A percentile compares a stretch with the other conserved stretches of the same genome.
Conservation (phyloP, 768 basidiomycete genomes). For the Coprinopsis sp. region DNA sequence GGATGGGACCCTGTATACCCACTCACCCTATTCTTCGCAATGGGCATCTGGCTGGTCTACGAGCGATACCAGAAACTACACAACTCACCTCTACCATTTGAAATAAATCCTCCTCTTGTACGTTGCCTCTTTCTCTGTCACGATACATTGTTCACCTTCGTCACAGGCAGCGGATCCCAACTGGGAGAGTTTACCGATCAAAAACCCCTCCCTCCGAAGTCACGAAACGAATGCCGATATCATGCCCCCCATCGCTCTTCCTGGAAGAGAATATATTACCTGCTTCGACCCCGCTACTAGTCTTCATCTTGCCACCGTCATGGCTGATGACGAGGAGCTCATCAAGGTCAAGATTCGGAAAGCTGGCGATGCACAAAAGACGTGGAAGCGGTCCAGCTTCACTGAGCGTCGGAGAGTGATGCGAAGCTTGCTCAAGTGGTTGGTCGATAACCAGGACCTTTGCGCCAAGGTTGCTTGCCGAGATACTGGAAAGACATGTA, state of each 20-base stretch:
- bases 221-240: constrained; percentile 57
- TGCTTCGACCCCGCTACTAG: constrained; percentile 90
- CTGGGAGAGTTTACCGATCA: constrained; percentile 52
- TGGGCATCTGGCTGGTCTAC: constrained; percentile 77
- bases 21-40: constrained; percentile 63
- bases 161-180: constrained; percentile 53
- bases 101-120: constrained; percentile 55
- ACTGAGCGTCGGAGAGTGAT: constrained; percentile 77
- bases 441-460: constrained; percentile 83
- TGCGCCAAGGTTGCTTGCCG: constrained; percentile 87
- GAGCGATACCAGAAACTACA: constrained; percentile 68
- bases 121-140: constrained; percentile 15
- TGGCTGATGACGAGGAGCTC: constrained; percentile 69
- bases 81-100: constrained; percentile 71
- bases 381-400: constrained; percentile 76
- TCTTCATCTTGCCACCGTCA: constrained; percentile 70
- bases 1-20: constrained; percentile 62
- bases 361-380: constrained; percentile 62
- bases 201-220: constrained; percentile 56
- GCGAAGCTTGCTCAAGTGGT: constrained; percentile 85
- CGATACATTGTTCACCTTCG: constrained; percentile 1
- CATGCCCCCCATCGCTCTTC: constrained; percentile 40
- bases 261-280: constrained; percentile 70
- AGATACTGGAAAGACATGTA: constrained; percentile 93
- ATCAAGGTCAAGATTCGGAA: constrained; percentile 67